Conservation (phyloP, 176 grass and related monocot species). For the Stipa capillata region DNA sequence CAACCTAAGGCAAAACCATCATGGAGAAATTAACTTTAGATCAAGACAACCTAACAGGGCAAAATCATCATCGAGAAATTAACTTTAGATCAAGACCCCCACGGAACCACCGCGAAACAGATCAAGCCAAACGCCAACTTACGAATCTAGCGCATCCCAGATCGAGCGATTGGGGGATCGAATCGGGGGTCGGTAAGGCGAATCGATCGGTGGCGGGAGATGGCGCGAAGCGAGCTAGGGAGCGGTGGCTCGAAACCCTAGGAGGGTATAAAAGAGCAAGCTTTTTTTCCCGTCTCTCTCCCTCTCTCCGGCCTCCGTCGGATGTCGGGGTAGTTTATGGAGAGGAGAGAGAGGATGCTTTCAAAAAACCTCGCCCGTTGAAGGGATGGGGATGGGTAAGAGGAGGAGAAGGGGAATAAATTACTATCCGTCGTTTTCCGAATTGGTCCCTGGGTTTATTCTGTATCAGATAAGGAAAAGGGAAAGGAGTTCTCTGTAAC, state of each 20-base stretch:
- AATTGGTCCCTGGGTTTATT: not conserved
- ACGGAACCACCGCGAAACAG: slow-evolving; percentile 18
- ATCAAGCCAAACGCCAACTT: slow-evolving; percentile 32
- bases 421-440: not conserved
- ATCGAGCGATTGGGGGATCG: slow-evolving; percentile 31
- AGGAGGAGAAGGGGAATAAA: not conserved
- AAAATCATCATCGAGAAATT: slow-evolving; percentile 2
- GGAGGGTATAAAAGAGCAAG: slow-evolving; percentile 47
- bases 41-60: slow-evolving; percentile 21
- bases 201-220: slow-evolving; percentile 20
- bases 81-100: slow-evolving; percentile 30
- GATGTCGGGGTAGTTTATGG: slow-evolving; percentile 30
- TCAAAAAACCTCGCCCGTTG: slow-evolving; percentile 95
- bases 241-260: slow-evolving; percentile 66
- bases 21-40: slow-evolving; percentile 23
- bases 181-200: slow-evolving; percentile 20
- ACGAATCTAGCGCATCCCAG: slow-evolving; percentile 40
- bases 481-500: not conserved
- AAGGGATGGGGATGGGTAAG: slow-evolving; percentile 21
- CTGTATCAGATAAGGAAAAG: not conserved
- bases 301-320: slow-evolving; percentile 35
- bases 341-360: slow-evolving; percentile 45
- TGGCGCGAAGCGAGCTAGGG: slow-evolving; percentile 37
- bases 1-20: slow-evolving; percentile 16
- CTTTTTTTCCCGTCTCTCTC: not conserved